These are phyloP conservation scores for Xylaria multiplex DNA, from an alignment of 2,329 filamentous ascomycete genomes.

Conservation along the genomic window DNA sequence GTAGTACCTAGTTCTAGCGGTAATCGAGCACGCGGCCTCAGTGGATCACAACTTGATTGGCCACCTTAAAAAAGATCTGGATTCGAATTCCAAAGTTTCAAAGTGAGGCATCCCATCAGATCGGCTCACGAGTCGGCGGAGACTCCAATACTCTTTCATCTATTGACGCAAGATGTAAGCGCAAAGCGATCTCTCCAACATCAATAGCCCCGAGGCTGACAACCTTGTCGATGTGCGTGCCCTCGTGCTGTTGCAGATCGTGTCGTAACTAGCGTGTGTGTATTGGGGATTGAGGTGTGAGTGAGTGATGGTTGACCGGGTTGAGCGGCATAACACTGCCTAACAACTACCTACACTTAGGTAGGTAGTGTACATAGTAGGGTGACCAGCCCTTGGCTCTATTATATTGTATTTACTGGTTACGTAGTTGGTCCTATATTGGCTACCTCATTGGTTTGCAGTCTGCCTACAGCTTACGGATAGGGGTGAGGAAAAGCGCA, in stretches of 20 bases:
- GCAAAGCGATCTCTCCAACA: constrained; percentile 21
- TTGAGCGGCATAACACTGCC: constrained; percentile 10
- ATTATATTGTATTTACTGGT: neutral
- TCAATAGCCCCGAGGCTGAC: constrained; percentile 21
- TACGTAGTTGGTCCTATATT: neutral
- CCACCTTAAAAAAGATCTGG: neutral
- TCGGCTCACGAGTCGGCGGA: constrained; percentile 8
- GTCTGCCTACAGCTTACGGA: too few species aligned
- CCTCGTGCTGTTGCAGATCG: constrained; percentile 23
- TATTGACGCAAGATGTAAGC: constrained; percentile 18
- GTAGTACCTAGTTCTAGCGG: too few species aligned
- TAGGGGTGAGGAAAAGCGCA: too few species aligned
- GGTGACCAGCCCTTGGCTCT: constrained; percentile 9
- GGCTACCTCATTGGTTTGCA: too few species aligned
- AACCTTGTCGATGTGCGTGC: neutral
- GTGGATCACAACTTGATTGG: neutral
- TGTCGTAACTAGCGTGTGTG: constrained; percentile 21
- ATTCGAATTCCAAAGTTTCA: neutral
- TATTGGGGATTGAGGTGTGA: neutral
- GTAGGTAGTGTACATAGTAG: neutral
- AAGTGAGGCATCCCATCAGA: constrained; percentile 22
- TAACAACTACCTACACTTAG: neutral
- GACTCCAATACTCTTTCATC: constrained; percentile 7
- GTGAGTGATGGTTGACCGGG: constrained; percentile 15
- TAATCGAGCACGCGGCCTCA: neutral